Evolutionary conservation across 345 rosid genomes (phyloP), one percentile per base, ranked within the genome.

Genomic region (Carallia pectinifolia): DNA sequence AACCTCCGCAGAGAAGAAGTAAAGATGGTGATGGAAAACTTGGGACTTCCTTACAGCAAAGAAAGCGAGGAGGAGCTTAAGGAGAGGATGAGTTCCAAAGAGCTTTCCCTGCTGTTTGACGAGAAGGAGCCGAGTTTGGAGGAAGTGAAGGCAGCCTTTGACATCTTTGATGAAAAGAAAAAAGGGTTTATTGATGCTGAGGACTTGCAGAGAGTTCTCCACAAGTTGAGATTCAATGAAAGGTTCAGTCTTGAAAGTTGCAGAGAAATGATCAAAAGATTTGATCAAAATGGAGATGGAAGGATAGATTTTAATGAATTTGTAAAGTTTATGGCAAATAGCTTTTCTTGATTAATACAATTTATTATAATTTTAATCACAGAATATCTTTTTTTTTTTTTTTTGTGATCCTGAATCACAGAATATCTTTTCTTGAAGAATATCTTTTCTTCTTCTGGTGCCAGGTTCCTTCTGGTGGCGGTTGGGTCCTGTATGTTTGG

Each of bases 61-160:
- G 91, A 75, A 76, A 70, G 76, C 27, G 85, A 71, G 62, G 85
- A 71, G 62, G 83, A 81, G 27, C 80, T 84, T 52, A 69, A 74
- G 13, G 77, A 74, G 66, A 53, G 27, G 10, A 76, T 79, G 66
- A 74, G 77, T 68, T 69, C 77, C 18, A 52, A 77, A 52, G 91
- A 84, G 71, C 66, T 90, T 72, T 66, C 81, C 0, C 71, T 71
- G 81, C 52, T 90, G 77, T 89, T 93, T 77, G 89, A 85, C 47
- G 93, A 93, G 81, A 71, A 81, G 72, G 90, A 88, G 76, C 92
- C 93, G 0, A 90, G 98, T 70, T 64, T 85, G 74, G 92, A 83
- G 66, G 98, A 90, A 74, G 69, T 86, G 68, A 90, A 86, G 79
- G 86, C 83, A 71, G 85, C 96, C 68, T 93, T 90, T 74, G 81